Percentiles rank a stretch among this genome's conserved stretches.
phyloP scores from a whole-genome alignment of 805 yeast species.

The Wickerhamiella slavikovae region DNA sequence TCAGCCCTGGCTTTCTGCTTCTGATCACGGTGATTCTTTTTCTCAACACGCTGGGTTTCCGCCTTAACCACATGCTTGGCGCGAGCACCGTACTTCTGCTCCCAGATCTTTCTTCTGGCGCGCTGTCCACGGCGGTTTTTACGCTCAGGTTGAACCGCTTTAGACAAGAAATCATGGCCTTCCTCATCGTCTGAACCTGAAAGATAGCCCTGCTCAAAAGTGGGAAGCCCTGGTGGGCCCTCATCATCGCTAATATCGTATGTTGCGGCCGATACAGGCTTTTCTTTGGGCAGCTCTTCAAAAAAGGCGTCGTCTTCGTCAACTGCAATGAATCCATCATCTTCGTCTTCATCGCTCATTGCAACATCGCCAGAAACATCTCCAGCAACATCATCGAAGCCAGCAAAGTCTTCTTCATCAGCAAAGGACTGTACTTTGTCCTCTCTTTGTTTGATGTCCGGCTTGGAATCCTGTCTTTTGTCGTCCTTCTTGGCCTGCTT shows the following conservation, averaged over 20 bases:
- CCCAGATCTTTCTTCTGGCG: conserved; percentile 95
- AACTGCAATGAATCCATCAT: no score
- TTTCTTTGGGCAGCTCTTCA: no score
- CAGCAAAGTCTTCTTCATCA: conserved; percentile 14
- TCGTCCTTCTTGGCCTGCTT: no score
- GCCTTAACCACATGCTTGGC: conserved; percentile 74
- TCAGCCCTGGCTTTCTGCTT: conserved; percentile 5
- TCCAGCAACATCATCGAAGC: conserved; percentile 3
- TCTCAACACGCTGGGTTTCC: conserved; percentile 29
- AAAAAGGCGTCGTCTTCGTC: conserved; percentile 25
- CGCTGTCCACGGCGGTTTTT: conserved; percentile 93
- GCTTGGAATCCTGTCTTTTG: not conserved
- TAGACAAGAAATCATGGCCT: no score
- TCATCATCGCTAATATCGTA: conserved; percentile 44
- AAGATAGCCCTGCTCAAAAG: conserved; percentile 37
- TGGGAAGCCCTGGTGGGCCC: conserved; percentile 17
- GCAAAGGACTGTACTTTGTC: not conserved
- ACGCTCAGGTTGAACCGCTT: no score
- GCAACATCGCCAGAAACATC: conserved; percentile 33
- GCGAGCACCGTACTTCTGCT: conserved; percentile 55
- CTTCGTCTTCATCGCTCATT: conserved; percentile 22
- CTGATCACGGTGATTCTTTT: conserved; percentile 19
- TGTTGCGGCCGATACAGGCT: no score
- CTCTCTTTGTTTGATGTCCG: not conserved
- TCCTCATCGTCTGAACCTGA: conserved; percentile 52